Base-by-base conservation (phyloP, 768 basidiomycete species). In the Tephrocybe sp. region DNA sequence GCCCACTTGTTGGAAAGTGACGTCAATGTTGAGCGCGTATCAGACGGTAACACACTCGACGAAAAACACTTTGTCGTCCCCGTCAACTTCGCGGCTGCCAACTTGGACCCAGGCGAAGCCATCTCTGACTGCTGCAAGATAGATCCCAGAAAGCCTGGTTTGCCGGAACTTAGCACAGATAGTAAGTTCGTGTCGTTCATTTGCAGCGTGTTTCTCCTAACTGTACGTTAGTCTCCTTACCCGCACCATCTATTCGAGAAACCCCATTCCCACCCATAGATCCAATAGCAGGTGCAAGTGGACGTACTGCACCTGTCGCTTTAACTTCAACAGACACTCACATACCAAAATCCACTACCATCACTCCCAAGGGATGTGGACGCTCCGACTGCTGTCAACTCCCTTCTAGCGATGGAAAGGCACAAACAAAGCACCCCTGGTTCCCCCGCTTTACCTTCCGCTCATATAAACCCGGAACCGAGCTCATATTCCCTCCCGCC, bases 341-440 rank as follows among this genome's bases (percentile, higher is more conserved):
- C 34, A 19, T 6, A 12, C 5, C 32, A 35, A 16, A 35, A 16
- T 7, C 16, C 18, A 36, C 35, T 21, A 0, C 8, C 25, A 41
- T 13, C 15, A 19, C 25, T 26, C 22, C 41, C 9, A 51, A 44
- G n/a, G 55, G 51, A 27, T 56, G 55, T 27, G 55, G 55, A 36
- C 55, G 55, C 19, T 44, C 51, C 12, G 55, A 56, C n/a, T 56
- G 55, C 44, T 56, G 55, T 40, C 55, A 49, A 38, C 47, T 56
- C n/a, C 34, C 50, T 27, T 39, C 39, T 11, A 42, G 32, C 30
- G 32, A 55, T 31, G 18, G 34, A 4, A 40, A 45, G n/a, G 11
- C 15, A 16, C 34, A 37, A 22, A n/a, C 27, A 9, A 49, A 48
- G 24, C 25, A 56, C 2, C 55, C 55, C 0, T 52, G 48, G 47